Evolutionary conservation across 169 alveolate genomes (phyloP).

Genomic region (Babesia divergens): DNA sequence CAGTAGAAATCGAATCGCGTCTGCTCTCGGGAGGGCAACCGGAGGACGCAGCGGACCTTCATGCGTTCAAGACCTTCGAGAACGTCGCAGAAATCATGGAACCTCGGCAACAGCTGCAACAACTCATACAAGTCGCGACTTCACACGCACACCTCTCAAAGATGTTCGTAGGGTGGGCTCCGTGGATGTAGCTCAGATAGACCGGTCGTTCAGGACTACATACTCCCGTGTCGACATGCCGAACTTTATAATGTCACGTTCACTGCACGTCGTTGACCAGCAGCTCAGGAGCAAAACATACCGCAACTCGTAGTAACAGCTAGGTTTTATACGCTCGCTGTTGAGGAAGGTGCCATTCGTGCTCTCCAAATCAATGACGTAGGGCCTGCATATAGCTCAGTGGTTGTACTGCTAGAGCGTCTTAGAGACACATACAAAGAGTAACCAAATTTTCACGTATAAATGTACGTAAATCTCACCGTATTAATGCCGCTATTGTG

Average conservation of each 20-base stretch:
- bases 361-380: constrained; percentile 93
- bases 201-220: constrained; percentile 31
- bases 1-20: constrained; percentile 80
- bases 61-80: constrained; percentile 41
- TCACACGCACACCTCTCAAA: constrained; percentile 88
- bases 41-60: constrained; percentile 78
- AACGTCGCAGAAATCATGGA: constrained; percentile 38
- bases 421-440: too few species aligned
- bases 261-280: constrained; percentile 5
- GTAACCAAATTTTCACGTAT: too few species aligned
- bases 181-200: constrained; percentile 71
- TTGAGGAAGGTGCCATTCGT: constrained; percentile 91
- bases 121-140: constrained; percentile 88
- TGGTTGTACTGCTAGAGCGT: neutral
- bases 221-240: constrained; percentile 59
- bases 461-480: too few species aligned
- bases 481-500: too few species aligned
- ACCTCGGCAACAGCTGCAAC: constrained; percentile 47
- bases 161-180: constrained; percentile 95
- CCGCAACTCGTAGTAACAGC: constrained; percentile 89
- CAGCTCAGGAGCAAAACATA: neutral
- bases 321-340: constrained; percentile 85
- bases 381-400: constrained; percentile 75
- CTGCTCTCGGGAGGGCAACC: constrained; percentile 61
- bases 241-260: constrained; percentile 42